Base-by-base conservation (phyloP, 2,329 filamentous ascomycete genomes). In the Acrodontium crateriforme region DNA sequence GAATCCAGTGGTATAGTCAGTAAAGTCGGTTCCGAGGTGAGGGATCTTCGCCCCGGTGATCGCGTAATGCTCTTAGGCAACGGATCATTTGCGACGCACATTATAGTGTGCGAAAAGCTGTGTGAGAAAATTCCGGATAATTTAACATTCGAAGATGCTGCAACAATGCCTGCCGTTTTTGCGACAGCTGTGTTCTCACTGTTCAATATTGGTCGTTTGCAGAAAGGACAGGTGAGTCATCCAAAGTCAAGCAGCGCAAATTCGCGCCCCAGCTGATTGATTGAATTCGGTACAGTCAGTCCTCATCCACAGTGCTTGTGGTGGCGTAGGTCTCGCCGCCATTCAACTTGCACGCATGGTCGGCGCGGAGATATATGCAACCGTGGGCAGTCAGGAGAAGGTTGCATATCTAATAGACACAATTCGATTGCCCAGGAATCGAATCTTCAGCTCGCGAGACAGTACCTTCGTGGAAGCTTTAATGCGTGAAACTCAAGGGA, bases 301-400 rank as follows among this genome's bases (percentile, higher is more conserved):
- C 10, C 39, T 57, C 10, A 50, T 56, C 14, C 49, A 53, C 38
- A 64, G 64, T 32, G 60, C 60, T 1, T 51, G 53, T 2, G 60
- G 60, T 16, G 61, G 47, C 6, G 56, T 63, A 16, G 60, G 60
- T 6, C 53, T 50, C 9, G 50, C 60, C 6, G 58, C 58, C 2
- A 56, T 49, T 5, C 60, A 64, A 39, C 56, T 65, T 29, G 60
- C 59, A 2, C 46, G 57, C 0, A 35, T 46, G 5, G 31, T 59
- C 6, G 45, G 41, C 8, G 45, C 44, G 9, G 38, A 50, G 19
- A 35, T 51, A 2, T 51, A 32, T 19, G 37, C 33, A 3, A 49
- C 49, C 3, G 47, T 49, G 1, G 39, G 42, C 9, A 44, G 19
- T 6, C 25, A 31, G 4, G 36, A 34, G 4, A 49, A 51, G 37